Conservation (phyloP, 345 rosid species). For the Acer yangbiense region DNA sequence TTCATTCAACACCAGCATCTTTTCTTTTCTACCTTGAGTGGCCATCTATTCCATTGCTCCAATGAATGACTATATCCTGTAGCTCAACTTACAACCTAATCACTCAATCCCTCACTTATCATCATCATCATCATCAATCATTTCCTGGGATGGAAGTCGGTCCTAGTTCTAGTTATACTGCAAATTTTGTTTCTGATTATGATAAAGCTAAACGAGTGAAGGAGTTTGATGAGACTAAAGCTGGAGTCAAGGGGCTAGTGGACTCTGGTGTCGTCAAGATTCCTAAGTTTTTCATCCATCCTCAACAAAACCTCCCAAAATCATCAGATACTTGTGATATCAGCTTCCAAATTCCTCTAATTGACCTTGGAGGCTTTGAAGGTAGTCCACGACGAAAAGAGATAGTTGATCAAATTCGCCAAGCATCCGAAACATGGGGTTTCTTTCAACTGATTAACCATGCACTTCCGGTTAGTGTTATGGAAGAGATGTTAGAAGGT, state of each 20-base stretch:
- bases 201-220: conserved; percentile 35
- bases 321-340: background rate
- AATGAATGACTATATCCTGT: conserved; percentile 1
- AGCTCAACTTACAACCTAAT: background rate
- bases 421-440: conserved; percentile 50
- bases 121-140: background rate
- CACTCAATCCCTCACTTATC: background rate
- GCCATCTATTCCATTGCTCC: background rate
- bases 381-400: conserved; percentile 5
- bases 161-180: background rate
- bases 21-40: too few species aligned
- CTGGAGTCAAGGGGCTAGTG: conserved; percentile 45
- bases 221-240: conserved; percentile 25
- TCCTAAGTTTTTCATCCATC: conserved; percentile 46
- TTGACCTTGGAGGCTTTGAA: conserved; percentile 37
- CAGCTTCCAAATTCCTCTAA: conserved; percentile 36
- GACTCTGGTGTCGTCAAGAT: conserved; percentile 43
- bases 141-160: conserved; percentile 23
- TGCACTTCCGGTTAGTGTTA: conserved; percentile 38
- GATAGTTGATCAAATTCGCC: conserved; percentile 28
- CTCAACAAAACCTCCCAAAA: conserved; percentile 18
- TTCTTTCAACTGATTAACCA: conserved; percentile 54
- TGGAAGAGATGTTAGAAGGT: conserved; percentile 42
- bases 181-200: conserved; percentile 18
- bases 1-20: too few species aligned